A percentile compares a stretch with the other conserved stretches of the same genome.
These are phyloP conservation scores for Phytophthora tentaculata DNA, from an alignment of 352 stramenopile species.

Conservation along the genomic window DNA sequence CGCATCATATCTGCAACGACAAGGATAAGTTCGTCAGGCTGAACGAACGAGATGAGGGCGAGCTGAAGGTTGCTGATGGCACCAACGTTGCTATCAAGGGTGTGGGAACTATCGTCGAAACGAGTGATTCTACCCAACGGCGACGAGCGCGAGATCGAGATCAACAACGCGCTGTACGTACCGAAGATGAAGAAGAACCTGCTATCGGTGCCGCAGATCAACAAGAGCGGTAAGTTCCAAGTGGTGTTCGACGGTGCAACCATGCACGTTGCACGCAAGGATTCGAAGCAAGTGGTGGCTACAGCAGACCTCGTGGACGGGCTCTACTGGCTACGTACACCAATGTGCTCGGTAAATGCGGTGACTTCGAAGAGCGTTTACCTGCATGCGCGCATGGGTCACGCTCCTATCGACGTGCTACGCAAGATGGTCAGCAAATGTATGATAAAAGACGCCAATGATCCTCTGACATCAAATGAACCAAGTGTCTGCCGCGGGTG, in stretches of 20 bases:
- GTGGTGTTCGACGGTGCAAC: background rate
- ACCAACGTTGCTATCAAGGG: too few species aligned
- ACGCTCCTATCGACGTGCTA: background rate
- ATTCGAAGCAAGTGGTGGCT: slow-evolving; percentile 1
- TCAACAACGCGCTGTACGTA: too few species aligned
- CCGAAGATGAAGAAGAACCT: background rate
- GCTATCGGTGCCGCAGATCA: background rate
- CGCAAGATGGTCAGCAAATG: background rate
- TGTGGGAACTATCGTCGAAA: too few species aligned
- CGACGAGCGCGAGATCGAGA: too few species aligned
- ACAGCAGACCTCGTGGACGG: slow-evolving; percentile 1
- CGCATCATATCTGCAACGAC: too few species aligned
- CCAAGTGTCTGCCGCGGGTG: too few species aligned
- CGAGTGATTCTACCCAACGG: too few species aligned
- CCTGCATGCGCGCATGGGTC: background rate
- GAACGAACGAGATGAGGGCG: too few species aligned
- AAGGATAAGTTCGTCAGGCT: too few species aligned
- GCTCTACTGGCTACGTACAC: slow-evolving; percentile 3
- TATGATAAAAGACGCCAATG: background rate
- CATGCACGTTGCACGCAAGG: background rate
- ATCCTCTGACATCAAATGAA: too few species aligned
- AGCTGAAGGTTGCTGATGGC: too few species aligned
- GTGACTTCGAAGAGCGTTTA: background rate
- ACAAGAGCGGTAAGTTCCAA: slow-evolving; percentile 1
- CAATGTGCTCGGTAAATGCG: background rate